Evolutionary conservation across 108 stramenopile species (phyloP), one percentile per base, ranked within the genome.

Genomic region (Epithemia pelagica): DNA sequence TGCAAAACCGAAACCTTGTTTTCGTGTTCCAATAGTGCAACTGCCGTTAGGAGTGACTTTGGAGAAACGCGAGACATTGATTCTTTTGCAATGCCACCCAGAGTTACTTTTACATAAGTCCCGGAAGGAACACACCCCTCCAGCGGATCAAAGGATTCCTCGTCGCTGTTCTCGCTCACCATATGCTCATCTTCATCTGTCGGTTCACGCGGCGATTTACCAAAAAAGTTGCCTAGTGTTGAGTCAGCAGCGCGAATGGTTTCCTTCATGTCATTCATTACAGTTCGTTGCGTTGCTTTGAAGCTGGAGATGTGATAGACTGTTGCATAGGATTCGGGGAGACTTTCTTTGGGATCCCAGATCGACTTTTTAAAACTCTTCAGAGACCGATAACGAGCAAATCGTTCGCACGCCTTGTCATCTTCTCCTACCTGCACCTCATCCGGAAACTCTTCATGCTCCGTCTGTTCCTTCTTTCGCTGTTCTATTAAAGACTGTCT

Each of bases 341-440:
- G 87, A 73, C 92, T 94, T 77, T 99, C 99, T 70, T 96, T 94
- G 2, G 96, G 91, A 70, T 99, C 95, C 98, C 98, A 99, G 56
- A 75, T 73, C 51, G 91, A 90, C 64, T 94, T 96, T 23, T 93
- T 89, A 71, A 99, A 97, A 61, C 85, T 90, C 78, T 92, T 86
- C 26, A 99, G 80, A 27, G 91, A 87, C 18, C 99, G 91, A 82
- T 98, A 99, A 56, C 96, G 75, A 18, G 95, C 98, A 71, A 97
- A 99, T 24, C 99, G 89, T 30, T 93, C 90, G 18, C 88, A 70
- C 27, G 98, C 98, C 0, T 87, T 70, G 5, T 77, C 82, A 61
- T 95, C 96, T 57, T 83, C 84, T n/a, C 89, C 82, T 25, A 95
- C 83, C 65, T 98, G 90, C 25, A 99, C 98, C 70, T 99, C 97